Percentiles rank a stretch among this genome's conserved stretches.
These are phyloP conservation scores for Panus rudis DNA, from an alignment of 768 basidiomycete genomes.

Conservation along the genomic window DNA sequence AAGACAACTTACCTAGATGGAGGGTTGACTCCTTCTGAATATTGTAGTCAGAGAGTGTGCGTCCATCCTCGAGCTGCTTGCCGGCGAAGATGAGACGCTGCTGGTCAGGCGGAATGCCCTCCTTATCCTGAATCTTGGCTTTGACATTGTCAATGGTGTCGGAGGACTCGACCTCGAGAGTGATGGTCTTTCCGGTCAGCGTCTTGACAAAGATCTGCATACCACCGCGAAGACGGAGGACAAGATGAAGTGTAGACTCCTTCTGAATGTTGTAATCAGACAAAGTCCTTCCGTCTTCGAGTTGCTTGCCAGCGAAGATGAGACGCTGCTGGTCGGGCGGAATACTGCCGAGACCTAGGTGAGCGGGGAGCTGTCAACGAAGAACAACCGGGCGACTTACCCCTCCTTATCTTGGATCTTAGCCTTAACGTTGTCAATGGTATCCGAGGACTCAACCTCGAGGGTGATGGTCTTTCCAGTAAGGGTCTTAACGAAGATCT, in stretches of 20 bases:
- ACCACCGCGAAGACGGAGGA: slow-evolving; percentile 34
- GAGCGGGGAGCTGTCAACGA: not conserved
- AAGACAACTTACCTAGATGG: slow-evolving; percentile 41
- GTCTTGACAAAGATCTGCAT: slow-evolving; percentile 92
- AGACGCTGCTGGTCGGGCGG: slow-evolving; percentile 75
- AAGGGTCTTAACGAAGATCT: slow-evolving; percentile 50
- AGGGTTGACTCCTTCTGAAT: slow-evolving; percentile 96
- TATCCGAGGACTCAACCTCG: slow-evolving; percentile 66
- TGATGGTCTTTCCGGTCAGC: slow-evolving; percentile 85
- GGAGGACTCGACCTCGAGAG: slow-evolving; percentile 77
- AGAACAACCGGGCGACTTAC: slow-evolving; percentile 29
- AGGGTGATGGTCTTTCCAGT: slow-evolving; percentile 77
- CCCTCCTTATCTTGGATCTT: slow-evolving; percentile 90
- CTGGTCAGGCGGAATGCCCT: slow-evolving; percentile 83
- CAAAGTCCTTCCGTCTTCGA: slow-evolving; percentile 75
- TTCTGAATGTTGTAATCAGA: slow-evolving; percentile 41
- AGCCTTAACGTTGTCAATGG: slow-evolving; percentile 66
- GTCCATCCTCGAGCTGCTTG: slow-evolving; percentile 92
- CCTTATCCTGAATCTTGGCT: slow-evolving; percentile 83
- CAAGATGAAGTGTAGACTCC: slow-evolving; percentile 36
- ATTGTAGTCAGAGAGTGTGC: slow-evolving; percentile 84
- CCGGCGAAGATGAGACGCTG: slow-evolving; percentile 96
- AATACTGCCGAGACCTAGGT: slow-evolving; percentile 37
- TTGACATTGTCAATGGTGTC: slow-evolving; percentile 75
- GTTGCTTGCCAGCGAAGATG: slow-evolving; percentile 79